A percentile compares a stretch with the other conserved stretches of the same genome.
phyloP scores from a whole-genome alignment of 176 grass and related monocot species.

The Bolboschoenus planiculmis region DNA sequence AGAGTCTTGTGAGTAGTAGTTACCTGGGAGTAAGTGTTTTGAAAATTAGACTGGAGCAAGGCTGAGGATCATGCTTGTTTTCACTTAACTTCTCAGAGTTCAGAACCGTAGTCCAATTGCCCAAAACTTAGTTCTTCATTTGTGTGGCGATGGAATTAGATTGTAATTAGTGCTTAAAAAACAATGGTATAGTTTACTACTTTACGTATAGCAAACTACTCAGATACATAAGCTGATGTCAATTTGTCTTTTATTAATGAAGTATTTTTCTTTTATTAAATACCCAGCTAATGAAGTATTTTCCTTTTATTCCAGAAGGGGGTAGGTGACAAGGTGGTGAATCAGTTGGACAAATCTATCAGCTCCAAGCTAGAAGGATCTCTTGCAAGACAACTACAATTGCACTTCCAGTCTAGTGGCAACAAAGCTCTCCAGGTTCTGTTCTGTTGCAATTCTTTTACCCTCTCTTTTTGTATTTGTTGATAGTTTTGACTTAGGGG shows the following conservation, averaged over 20 bases:
- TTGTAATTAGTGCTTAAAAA: neutral
- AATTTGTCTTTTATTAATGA: neutral
- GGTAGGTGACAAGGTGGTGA: conserved; percentile 72
- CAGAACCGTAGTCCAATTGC: neutral
- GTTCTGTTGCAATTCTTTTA: neutral
- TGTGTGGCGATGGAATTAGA: neutral
- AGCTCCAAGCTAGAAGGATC: conserved; percentile 68
- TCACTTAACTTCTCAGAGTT: neutral
- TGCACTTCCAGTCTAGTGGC: conserved; percentile 67
- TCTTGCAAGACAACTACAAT: conserved; percentile 73
- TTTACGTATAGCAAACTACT: neutral
- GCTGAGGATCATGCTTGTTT: neutral
- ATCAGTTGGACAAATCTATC: conserved; percentile 82
- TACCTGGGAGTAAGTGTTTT: neutral
- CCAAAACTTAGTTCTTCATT: neutral
- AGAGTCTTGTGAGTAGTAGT: neutral
- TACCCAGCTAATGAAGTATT: neutral
- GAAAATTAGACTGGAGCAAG: neutral
- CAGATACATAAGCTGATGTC: neutral
- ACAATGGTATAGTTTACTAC: neutral
- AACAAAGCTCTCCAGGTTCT: conserved; percentile 84
- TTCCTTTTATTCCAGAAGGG: conserved; percentile 46
- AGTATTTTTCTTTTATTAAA: neutral
- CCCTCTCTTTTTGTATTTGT: neutral
- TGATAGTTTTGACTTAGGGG: neutral